Conservation (phyloP, 2,329 filamentous ascomycete species). For the Cytospora mali region DNA sequence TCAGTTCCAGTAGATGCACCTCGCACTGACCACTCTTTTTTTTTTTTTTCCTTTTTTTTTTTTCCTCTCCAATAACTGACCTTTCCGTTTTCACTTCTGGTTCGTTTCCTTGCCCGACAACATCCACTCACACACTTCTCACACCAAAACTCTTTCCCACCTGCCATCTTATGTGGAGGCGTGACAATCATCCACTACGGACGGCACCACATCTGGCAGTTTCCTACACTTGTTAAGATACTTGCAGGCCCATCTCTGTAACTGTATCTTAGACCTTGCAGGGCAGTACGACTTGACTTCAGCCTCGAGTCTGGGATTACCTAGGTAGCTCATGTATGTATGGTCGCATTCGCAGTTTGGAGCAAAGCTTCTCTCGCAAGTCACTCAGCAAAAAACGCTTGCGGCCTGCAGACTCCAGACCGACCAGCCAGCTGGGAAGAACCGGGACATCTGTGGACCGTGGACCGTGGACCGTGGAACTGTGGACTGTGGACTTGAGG, state of each 20-base stretch:
- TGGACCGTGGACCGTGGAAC: not conserved
- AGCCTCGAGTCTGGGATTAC: not conserved
- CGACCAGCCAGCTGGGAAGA: not conserved
- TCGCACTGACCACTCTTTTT: conserved; percentile 12
- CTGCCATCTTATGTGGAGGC: conserved; percentile 14
- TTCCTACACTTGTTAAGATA: not conserved
- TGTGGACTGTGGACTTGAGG: not conserved
- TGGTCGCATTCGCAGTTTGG: not conserved
- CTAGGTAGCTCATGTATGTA: no score
- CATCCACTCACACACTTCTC: conserved; percentile 15
- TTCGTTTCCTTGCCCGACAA: conserved; percentile 10
- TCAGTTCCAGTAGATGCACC: not conserved
- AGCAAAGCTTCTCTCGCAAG: no score
- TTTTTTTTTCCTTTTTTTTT: conserved; percentile 7
- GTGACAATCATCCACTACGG: conserved; percentile 7
- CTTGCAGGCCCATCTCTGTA: not conserved
- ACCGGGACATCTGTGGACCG: not conserved
- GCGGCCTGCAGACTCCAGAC: not conserved
- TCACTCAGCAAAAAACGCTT: not conserved
- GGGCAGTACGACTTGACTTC: not conserved
- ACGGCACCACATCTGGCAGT: conserved; percentile 4
- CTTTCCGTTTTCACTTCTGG: conserved; percentile 25
- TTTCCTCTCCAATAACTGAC: conserved; percentile 13
- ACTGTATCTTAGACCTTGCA: not conserved
- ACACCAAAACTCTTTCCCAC: conserved; percentile 6